Evolutionary conservation across 768 basidiomycete genomes (phyloP), one percentile per base, ranked within the genome.

Genomic region (Amanita polypyramis): DNA sequence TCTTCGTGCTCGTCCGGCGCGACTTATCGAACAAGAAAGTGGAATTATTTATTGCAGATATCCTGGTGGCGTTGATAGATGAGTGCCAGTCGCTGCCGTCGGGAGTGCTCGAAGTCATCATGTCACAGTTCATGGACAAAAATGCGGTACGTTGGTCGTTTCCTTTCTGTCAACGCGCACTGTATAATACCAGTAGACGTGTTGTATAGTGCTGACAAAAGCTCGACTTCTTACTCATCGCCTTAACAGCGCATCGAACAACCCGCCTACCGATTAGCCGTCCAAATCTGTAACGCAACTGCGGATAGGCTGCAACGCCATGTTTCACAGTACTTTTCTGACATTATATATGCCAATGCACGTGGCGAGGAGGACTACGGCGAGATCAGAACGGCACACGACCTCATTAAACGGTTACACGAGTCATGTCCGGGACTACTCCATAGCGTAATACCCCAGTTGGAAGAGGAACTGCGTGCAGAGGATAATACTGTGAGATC

Each of bases 301-400:
- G 74, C 87, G 3, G 90, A 93, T 63, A 88, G 85, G 62, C 75
- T 97, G 5, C 88, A 92, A 60, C 80, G 92, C 4, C 79, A 92
- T 52, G 85, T 95, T 39, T 87, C 83, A 59, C 81, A 87, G 56
- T 93, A 97, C 66, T 96, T 99, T 60, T 85, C 89, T 19, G 94
- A 96, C 56, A 81, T 89, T 51, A 86, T 94, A 56, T 75, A 82
- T 39, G 69, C 70, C 11, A 70, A 72, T 51, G 69, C 78, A n/a
- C 52, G 58, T 53, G 35, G 66, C 67, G 33, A 83, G 10, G 83
- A 85, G 42, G 77, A 84, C 49, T 73, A 75, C 50, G 72, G 75
- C 29, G 80, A 89, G 50, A 80, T 91, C 43, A 75, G 79, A 52
- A 73, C 71, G 3, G 84, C 90, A 2, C 95, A 97, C 63, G 76